Evolutionary conservation across 176 grass and related monocot species (phyloP), one percentile per base, ranked within the genome.

Genomic region (Raddia guianensis): DNA sequence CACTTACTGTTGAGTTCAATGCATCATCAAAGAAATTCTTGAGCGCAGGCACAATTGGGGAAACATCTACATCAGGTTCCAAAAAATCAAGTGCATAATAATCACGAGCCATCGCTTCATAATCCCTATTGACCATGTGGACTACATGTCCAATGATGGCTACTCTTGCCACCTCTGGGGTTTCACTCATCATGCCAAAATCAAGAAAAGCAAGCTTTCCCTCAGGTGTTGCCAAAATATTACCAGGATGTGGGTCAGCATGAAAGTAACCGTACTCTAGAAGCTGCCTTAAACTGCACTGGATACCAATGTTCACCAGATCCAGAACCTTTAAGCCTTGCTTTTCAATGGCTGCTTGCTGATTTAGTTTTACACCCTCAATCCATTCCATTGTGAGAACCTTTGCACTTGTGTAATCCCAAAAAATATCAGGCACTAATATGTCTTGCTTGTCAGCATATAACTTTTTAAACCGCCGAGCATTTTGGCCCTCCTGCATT

Each of bases 171-270:
- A 91, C 92, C 55, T 98, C 96, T 58, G 96, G 96, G 63, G 96
- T 98, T 85, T 98, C 96, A 71, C 92, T 95, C 96, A 98, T 98
- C 96, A 95, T 98, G 42, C 96, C 96, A 74, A 98, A 98, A 89
- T 95, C 92, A 79, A 98, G 86, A 91, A 98, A 98, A 80, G 96
- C 90, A 74, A 98, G 90, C 43, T 93, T 98, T 34, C 95, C 96
- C 67, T 93, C 96, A 45, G 96, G 84, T 49, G 96, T 98, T 37
- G 96, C 92, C 61, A 98, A 78, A 63, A 98, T 83, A 88, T 98
- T 98, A 79, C 96, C 96, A 80, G 96, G 96, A 87, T 98, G 96
- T 12, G 96, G 92, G 42, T 98, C 95, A 46, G 95, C 95, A 45
- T 98, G 95, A 50, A 98, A 95, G 75, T 91, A 95, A 63, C 95